Percentiles rank a stretch among this genome's conserved stretches.
Conservation (phyloP, 768 basidiomycete species). For the Dioszegia crocea region DNA sequence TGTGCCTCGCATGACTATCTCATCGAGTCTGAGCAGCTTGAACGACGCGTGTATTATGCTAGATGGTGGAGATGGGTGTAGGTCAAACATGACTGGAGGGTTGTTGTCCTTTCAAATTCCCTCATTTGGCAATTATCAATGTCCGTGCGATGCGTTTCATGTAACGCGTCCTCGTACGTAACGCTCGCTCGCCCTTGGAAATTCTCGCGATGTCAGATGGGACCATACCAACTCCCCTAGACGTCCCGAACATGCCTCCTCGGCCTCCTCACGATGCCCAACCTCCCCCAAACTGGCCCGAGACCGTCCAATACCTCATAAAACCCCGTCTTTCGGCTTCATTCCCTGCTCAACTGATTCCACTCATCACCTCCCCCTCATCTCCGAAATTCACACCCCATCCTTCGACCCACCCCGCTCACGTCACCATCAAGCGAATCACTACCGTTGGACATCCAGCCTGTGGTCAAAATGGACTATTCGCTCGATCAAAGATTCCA, state of each 20-base stretch:
- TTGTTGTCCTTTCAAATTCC: no score
- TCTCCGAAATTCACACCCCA: slow-evolving; percentile 17
- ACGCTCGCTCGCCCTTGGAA: no score
- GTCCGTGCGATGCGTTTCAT: no score
- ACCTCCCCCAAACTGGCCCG: slow-evolving; percentile 58
- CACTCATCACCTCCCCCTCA: slow-evolving; percentile 9
- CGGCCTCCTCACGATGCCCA: slow-evolving; percentile 18
- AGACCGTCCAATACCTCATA: slow-evolving; percentile 58
- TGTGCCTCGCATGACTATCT: no score
- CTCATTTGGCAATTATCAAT: no score
- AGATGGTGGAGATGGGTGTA: no score
- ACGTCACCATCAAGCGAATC: slow-evolving; percentile 61
- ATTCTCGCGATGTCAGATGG: no score
- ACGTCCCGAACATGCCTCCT: slow-evolving; percentile 15
- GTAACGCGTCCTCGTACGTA: no score
- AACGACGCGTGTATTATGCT: no score
- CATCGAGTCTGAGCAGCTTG: no score
- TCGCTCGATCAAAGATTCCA: slow-evolving; percentile 68
- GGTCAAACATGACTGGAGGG: no score
- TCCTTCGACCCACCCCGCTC: slow-evolving; percentile 33
- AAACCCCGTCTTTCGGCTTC: slow-evolving; percentile 60
- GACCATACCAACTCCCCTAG: no score
- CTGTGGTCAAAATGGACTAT: slow-evolving; percentile 71
- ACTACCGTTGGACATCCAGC: slow-evolving; percentile 62
- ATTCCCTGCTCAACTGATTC: slow-evolving; percentile 51